Conservation (phyloP, 345 rosid species). For the Lumnitzera racemosa region DNA sequence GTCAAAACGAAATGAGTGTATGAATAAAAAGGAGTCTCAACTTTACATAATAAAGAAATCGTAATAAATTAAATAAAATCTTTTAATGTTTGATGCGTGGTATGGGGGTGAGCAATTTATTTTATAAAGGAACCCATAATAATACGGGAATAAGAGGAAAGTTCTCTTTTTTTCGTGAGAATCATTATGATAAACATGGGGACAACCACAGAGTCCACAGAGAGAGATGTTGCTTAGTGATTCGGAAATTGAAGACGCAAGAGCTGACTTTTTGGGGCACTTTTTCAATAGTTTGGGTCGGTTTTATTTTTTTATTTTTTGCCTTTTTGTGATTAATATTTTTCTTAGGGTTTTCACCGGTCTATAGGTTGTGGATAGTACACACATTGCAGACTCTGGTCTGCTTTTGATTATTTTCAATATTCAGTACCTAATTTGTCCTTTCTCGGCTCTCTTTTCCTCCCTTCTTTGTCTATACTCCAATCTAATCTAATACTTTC, state of each 20-base stretch:
- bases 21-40: too few relatives aligned
- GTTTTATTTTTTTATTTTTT: constrained; percentile 1
- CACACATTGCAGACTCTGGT: constrained; percentile 35
- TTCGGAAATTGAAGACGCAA: constrained; percentile 20
- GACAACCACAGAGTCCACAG: not conserved
- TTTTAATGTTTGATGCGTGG: too few relatives aligned
- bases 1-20: too few relatives aligned
- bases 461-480: too few relatives aligned
- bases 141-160: constrained; percentile 21
- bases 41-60: too few relatives aligned
- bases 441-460: too few relatives aligned
- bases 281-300: constrained; percentile 1
- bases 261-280: constrained; percentile 40
- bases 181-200: constrained; percentile 7
- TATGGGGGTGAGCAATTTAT: too few relatives aligned
- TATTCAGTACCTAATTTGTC: constrained; percentile 4
- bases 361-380: not conserved
- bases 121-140: too few relatives aligned
- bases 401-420: constrained; percentile 26
- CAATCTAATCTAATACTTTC: too few relatives aligned
- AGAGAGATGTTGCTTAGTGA: constrained; percentile 5
- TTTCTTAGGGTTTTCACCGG: too few relatives aligned
- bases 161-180: constrained; percentile 29
- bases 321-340: not conserved
- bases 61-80: too few relatives aligned